Base-by-base conservation (phyloP, 106 monocot genomes). In the Allium sativum region DNA sequence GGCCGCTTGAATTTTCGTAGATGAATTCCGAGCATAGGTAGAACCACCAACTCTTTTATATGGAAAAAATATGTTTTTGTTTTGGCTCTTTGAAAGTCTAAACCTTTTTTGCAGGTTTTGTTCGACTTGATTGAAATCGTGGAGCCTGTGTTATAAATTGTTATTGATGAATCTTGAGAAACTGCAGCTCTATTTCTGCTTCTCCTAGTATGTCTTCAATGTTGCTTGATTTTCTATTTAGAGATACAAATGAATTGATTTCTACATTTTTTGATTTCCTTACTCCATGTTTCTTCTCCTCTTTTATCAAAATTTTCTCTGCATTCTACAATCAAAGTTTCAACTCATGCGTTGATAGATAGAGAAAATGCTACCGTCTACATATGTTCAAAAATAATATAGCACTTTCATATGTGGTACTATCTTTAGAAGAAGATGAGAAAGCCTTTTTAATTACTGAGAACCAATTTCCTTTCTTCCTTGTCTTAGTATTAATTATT, bases 391-490 rank as follows among this genome's bases (percentile, higher is more conserved):
- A 40, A 9, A 21, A 42, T 59, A 40, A 40, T 8, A 8, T 42
- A 21, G 41, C 7, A 45, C 82, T 87, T 72, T 74, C 82, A 68
- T 40, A 56, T 31, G 43, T 15, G 7, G 21, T 31, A 48, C 70
- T 31, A 45, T 86, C 78, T 74, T 86, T 93, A 7, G 88, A 70
- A 63, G 55, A 74, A 59, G 82, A 21, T 50, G 80, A 69, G 71
- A 89, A 89, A 44, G 82, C 77, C 73, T 48, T 93, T 70, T 72
- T 93, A 51, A 93, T 64, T 52, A 83, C 81, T 43, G 81, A 74
- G 45, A 94, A 61, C 93, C 93, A 94, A 62, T 53, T 76, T 44
- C 89, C 80, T 73, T 86, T 94, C 86, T 83, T 94, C 65, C 86
- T 78, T 89, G 89, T 94, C 11, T 72, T 65, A 20, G 70, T 70